phyloP scores from a whole-genome alignment of 345 rosid genomes.

The Salix dunnii region DNA sequence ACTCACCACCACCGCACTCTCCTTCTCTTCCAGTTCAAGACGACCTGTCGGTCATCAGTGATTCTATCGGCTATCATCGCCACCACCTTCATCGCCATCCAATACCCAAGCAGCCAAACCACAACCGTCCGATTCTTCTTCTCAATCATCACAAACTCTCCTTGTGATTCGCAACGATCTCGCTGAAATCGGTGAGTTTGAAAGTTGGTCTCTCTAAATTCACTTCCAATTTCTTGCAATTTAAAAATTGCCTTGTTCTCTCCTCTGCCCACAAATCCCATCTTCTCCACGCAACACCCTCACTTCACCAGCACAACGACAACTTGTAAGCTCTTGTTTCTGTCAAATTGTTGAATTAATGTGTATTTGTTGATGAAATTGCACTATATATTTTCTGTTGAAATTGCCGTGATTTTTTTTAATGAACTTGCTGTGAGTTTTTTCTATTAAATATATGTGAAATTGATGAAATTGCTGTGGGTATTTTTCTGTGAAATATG shows the following conservation, averaged over 20 bases:
- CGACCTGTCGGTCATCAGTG: conserved; percentile 38
- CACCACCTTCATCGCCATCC: conserved; percentile 30
- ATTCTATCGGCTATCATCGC: conserved; percentile 58
- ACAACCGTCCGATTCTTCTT: not conserved
- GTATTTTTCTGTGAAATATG: too few species aligned
- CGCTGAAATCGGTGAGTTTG: conserved; percentile 62
- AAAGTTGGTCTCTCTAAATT: conserved; percentile 53
- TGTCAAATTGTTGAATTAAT: too few species aligned
- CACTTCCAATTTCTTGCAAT: conserved; percentile 47
- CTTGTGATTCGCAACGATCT: conserved; percentile 63
- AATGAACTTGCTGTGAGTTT: too few species aligned
- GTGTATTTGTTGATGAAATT: too few species aligned
- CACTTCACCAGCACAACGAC: too few species aligned
- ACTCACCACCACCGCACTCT: conserved; percentile 16
- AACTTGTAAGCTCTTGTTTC: too few species aligned
- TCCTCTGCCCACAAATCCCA: too few species aligned
- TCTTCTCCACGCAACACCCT: too few species aligned
- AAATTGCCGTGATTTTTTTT: too few species aligned
- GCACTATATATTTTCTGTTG: too few species aligned
- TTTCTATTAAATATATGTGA: too few species aligned
- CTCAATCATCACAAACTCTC: conserved; percentile 31
- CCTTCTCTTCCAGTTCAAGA: conserved; percentile 26
- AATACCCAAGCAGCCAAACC: not conserved
- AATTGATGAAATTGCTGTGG: too few species aligned
- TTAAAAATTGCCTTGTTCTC: conserved; percentile 8